Base-by-base conservation (phyloP, 352 stramenopile species). In the Pythium folliculosum region DNA sequence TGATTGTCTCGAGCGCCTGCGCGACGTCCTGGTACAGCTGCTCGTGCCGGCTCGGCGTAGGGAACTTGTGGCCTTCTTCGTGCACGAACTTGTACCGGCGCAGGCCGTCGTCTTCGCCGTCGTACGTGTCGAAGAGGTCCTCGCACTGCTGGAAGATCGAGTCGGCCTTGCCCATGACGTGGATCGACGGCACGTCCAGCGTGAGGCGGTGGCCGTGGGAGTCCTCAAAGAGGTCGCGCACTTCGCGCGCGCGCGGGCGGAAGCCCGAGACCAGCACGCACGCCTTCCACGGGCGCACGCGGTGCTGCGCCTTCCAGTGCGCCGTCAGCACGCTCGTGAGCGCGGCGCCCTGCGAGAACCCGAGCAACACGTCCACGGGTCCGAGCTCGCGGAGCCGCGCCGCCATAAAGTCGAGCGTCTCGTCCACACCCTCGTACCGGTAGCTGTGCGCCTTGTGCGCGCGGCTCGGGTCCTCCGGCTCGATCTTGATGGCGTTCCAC, bases 1-100 rank as follows among this genome's bases (percentile, higher is more conserved):
- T 49, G 23, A 84, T 80, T 12, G 70, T 52, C 32, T 83, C 57
- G 48, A 91, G 72, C 27, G 76, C 71, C 22, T 72, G 60, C 5
- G 70, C 78, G 23, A 90, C 78, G 35, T 89, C 73, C 5, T 67
- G 49, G 53, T 93, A 91, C 50, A 93, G 60, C 14, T 72, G 50
- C 22, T 62, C 37, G 58, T 90, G 71, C 52, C 75, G 76, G 21
- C 71, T 40, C 0, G 76, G 73, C 12, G 82, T 78, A 22, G 85
- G 85, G 65, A 91, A 93, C 61, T 88, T 88, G 77, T 91, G 85
- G n/a, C 85, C 85, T 71, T 90, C 83, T n/a, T 91, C 77, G 57
- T 93, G 85, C 25, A 81, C 80, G 37, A 91, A 87, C 54, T 75
- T 73, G 61, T 76, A 55, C 21, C 70, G 69, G 25, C 67, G 70